Base-by-base conservation (phyloP, 768 basidiomycete species). In the Rossbeevera mucosa region DNA sequence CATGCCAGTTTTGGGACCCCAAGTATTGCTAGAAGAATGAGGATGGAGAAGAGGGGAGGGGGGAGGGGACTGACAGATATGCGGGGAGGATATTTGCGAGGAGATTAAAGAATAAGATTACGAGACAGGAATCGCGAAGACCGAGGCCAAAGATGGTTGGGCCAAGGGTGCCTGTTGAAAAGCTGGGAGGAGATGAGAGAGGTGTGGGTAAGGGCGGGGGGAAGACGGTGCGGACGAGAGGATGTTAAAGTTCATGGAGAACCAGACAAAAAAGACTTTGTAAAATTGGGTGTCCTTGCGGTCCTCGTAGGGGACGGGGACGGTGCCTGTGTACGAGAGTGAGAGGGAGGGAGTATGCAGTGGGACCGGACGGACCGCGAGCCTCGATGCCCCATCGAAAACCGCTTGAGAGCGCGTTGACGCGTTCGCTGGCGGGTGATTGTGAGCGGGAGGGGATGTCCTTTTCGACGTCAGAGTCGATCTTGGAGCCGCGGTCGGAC, bases 1-100 rank as follows among this genome's bases (percentile, higher is more conserved):
- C 62, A 86, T 79, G 11, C 93, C 93, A 1, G 87, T 72, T 64
- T 82, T 84, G 0, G 91, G 88, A 11, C 91, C 88, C 70, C 88
- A 89, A 3, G 83, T 81, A n/a, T 80, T 69, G 53, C 79, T 80
- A 47, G 11, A 21, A 2, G 11, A 18, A 20, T 68, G 3, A 28
- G 54, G 16, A 12, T 1, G 2, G 8, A 26, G 1, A 33, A 0
- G 25, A 12, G 11, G 11, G 2, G 16, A 14, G 26, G 25, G 43
- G 18, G 40, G 18, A 48, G 22, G 21, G 18, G 45, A 44, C 80
- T 57, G 59, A 82, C 81, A 86, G 74, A 60, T 80, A 83, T 8
- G 81, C 81, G 5, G 85, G 84, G 21, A 85, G 70, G 1, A 71
- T 50, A 55, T 76, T 80, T 44, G 78, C 82, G 16, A 88, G 56